Base-by-base conservation (phyloP, 208 protist species). In the Trypanosomatidae sp. region DNA sequence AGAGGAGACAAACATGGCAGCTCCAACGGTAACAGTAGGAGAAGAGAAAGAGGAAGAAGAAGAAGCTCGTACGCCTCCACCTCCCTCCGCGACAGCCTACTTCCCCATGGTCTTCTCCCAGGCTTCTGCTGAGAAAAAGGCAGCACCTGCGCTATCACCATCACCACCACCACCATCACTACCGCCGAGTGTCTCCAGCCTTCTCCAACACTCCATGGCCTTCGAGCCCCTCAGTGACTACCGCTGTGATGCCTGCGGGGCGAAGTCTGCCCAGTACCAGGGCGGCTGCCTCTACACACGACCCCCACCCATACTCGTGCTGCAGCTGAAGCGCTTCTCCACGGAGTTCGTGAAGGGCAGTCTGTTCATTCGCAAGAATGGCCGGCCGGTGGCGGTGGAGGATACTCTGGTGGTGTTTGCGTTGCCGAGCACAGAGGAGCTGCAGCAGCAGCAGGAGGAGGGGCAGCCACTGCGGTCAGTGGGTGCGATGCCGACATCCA, bases 271-370 rank as follows among this genome's bases (percentile, higher is more conserved):
- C 25, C 83, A 90, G 71, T 82, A 81, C 43, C 88, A 95, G 66
- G 86, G 85, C 43, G 87, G 81, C 62, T 91, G 87, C 79, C 85
- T 95, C 49, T 86, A 87, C 60, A 79, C 81, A 30, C 50, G 75
- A 1, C 80, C 77, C 0, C 89, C 91, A 22, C 82, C 80, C 0
- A 9, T 95, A 53, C 81, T 95, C 36, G 55, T 89, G 7, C 59
- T 92, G 33, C 91, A 95, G 69, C 73, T 95, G 46, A 95, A 95
- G 76, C 84, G 91, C 22, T 95, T 93, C 69, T 60, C 81, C 15
- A 82, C 79, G 39, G 82, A 87, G 39, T 77, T 88, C 39, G 68
- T 66, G n/a, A 77, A 76, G 13, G 71, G 70, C 25, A 69, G 83
- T 43, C 30, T 74, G 15, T 66, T 85, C 33, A 74, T 84, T 41